Conservation (phyloP, 305 asterid genomes). For the Rubia balearica region DNA sequence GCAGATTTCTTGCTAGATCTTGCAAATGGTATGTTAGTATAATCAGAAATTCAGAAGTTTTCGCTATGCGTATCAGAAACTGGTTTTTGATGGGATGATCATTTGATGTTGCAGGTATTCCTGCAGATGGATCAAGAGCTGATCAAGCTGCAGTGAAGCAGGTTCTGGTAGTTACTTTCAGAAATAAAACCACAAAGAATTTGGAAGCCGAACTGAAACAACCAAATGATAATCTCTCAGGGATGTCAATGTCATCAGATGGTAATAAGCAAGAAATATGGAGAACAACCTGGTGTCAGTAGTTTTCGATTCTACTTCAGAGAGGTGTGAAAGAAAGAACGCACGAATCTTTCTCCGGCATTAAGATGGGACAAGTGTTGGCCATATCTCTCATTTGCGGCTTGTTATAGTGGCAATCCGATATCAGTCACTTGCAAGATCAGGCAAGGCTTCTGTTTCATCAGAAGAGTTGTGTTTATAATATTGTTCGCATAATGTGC, state of each 20-base stretch:
- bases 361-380: slow-evolving; percentile 50
- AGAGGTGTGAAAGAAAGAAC: slow-evolving; percentile 75
- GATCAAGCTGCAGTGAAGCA: slow-evolving; percentile 48
- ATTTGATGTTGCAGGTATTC: slow-evolving; percentile 35
- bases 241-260: not conserved
- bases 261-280: slow-evolving; percentile 34
- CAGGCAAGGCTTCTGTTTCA: slow-evolving; percentile 38
- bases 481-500: not conserved
- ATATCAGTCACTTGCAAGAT: slow-evolving; percentile 51
- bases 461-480: slow-evolving; percentile 1
- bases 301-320: slow-evolving; percentile 47
- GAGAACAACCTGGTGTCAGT: slow-evolving; percentile 68
- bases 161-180: slow-evolving; percentile 36
- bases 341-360: slow-evolving; percentile 62
- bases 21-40: slow-evolving; percentile 69
- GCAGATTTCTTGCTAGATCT: slow-evolving; percentile 83
- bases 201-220: slow-evolving; percentile 37
- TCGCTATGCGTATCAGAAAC: too few species aligned
- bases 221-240: slow-evolving; percentile 7
- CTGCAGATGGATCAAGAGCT: slow-evolving; percentile 37
- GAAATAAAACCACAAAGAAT: slow-evolving; percentile 25
- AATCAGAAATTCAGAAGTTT: not conserved
- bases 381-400: slow-evolving; percentile 43
- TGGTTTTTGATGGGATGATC: not conserved
- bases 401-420: slow-evolving; percentile 72